phyloP scores from a whole-genome alignment of 495 filamentous ascomycete genomes.

The Xylaria flabelliformis region DNA sequence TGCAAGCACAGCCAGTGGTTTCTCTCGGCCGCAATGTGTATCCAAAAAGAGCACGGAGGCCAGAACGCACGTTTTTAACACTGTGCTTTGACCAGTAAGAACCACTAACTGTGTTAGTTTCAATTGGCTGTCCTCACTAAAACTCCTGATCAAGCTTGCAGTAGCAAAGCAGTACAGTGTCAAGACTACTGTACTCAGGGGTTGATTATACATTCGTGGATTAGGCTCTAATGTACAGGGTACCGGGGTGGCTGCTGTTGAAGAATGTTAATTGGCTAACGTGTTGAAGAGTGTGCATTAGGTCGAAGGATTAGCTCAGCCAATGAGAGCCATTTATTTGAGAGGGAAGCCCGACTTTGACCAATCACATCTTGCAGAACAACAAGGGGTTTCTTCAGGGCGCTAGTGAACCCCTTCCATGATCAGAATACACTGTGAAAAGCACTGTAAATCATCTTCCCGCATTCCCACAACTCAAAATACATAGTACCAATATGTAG shows the following conservation, averaged over 20 bases:
- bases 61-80: neutral
- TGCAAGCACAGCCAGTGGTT: constrained; percentile 5
- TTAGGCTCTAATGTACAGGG: constrained; percentile 6
- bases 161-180: neutral
- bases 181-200: neutral
- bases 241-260: neutral
- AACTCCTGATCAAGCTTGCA: neutral
- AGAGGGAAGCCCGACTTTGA: neutral
- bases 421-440: neutral
- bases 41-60: neutral
- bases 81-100: neutral
- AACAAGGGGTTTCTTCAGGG: constrained; percentile 10
- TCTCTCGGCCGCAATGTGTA: neutral
- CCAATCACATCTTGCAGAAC: constrained; percentile 7
- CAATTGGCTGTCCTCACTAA: neutral
- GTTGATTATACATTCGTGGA: constrained; percentile 6
- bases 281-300: constrained; percentile 16
- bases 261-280: neutral
- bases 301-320: neutral
- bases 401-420: constrained; percentile 13
- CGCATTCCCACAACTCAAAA: constrained; percentile 12
- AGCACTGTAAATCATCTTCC: neutral
- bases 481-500: neutral
- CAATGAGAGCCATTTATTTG: neutral
- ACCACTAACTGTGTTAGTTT: neutral